Percentiles rank a stretch among this genome's conserved stretches.
Evolutionary conservation across 208 protist genomes (phyloP).

Genomic region (Crithidia acanthocephali): DNA sequence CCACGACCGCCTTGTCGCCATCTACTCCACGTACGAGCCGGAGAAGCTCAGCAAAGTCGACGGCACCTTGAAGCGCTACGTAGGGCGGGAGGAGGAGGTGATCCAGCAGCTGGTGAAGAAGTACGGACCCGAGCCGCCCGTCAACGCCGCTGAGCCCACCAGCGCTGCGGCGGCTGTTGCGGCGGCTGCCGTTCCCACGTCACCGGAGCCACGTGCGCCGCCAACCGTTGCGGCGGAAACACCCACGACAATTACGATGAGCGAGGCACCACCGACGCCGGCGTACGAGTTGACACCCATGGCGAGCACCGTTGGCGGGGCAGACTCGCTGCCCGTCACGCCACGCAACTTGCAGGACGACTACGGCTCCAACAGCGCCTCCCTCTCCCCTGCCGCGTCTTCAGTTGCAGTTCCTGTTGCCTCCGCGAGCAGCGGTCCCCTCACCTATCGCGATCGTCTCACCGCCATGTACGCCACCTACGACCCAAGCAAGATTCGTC

Average conservation of each 20-base stretch:
- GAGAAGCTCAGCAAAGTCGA: constrained; percentile 65
- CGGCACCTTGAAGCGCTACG: constrained; percentile 64
- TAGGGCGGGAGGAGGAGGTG: constrained; percentile 69
- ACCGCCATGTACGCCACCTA: constrained; percentile 66
- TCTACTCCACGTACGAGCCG: constrained; percentile 76
- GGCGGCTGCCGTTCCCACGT: not conserved
- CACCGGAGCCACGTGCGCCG: not conserved
- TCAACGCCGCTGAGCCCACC: not conserved
- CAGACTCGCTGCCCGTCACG: constrained; percentile 17
- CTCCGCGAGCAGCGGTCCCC: not conserved
- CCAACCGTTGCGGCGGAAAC: not conserved
- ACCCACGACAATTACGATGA: not conserved
- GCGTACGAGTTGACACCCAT: constrained; percentile 4
- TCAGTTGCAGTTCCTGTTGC: not conserved
- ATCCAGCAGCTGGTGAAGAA: constrained; percentile 73
- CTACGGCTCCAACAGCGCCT: constrained; percentile 1
- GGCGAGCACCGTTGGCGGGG: not conserved
- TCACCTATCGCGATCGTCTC: constrained; percentile 54
- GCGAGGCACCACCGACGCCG: constrained; percentile 1
- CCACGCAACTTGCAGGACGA: constrained; percentile 19
- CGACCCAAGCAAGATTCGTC: constrained; percentile 52
- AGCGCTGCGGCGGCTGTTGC: not conserved
- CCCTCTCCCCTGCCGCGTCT: not conserved
- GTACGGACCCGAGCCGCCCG: constrained; percentile 70
- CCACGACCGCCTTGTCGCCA: constrained; percentile 61